A percentile compares a stretch with the other conserved stretches of the same genome.
Evolutionary conservation across 345 rosid species (phyloP).

Genomic region (Pseudoturritis turrita): DNA sequence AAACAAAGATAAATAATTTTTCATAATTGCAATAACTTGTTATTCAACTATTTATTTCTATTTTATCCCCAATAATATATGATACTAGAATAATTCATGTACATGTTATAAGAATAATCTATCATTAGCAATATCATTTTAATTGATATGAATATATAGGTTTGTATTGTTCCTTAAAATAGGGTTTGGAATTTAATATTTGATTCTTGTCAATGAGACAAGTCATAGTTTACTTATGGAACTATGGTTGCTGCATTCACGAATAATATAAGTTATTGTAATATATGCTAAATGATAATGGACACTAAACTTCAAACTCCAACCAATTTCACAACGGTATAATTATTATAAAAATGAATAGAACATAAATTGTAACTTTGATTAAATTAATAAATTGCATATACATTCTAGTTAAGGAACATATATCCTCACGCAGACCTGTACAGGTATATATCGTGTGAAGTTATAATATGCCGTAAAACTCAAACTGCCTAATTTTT

Average conservation of each 20-base stretch:
- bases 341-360: neutral
- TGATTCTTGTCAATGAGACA: neutral
- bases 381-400: neutral
- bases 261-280: neutral
- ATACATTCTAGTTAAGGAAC: neutral
- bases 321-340: neutral
- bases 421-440: neutral
- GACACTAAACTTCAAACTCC: neutral
- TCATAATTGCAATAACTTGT: too few species aligned
- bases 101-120: neutral
- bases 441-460: neutral
- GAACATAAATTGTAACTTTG: neutral
- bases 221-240: neutral
- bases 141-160: neutral
- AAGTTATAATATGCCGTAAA: neutral
- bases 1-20: too few species aligned
- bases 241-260: neutral
- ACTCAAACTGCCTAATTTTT: neutral
- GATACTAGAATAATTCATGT: neutral
- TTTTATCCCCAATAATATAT: too few species aligned
- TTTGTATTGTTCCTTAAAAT: neutral
- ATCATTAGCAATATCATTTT: neutral
- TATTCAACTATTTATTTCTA: too few species aligned
- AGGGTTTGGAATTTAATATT: neutral
- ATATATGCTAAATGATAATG: neutral